Evolutionary conservation across 805 yeast genomes (phyloP).

Genomic region (Wickerhamiella spandovensis): DNA sequence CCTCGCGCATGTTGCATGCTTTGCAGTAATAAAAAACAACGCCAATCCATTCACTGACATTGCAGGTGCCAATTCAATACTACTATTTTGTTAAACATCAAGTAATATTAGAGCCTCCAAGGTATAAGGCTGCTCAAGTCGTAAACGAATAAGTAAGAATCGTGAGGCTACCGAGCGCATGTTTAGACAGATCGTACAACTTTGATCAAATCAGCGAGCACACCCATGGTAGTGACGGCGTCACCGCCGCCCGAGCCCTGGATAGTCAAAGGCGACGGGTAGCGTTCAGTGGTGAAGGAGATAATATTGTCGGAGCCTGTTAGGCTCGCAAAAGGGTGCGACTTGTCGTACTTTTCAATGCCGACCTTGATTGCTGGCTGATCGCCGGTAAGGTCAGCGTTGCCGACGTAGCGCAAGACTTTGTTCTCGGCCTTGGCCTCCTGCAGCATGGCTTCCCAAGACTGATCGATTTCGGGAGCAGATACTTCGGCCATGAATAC

Average conservation of each 20-base stretch:
- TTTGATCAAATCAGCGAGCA: slow-evolving; percentile 83
- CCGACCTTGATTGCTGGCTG: slow-evolving; percentile 62
- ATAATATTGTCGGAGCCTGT: slow-evolving; percentile 95
- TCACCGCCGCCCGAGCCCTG: slow-evolving; percentile 95
- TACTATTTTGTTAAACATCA: no score
- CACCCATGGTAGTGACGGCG: slow-evolving; percentile 73
- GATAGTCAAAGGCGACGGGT: slow-evolving; percentile 79
- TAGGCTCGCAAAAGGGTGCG: slow-evolving; percentile 87
- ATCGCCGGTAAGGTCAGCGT: slow-evolving; percentile 53
- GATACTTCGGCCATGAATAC: slow-evolving; percentile 63
- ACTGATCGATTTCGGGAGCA: slow-evolving; percentile 62
- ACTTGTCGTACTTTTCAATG: slow-evolving; percentile 64
- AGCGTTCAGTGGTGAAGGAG: slow-evolving; percentile 81
- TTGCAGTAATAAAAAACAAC: slow-evolving; percentile 87
- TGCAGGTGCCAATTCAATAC: slow-evolving; percentile 89
- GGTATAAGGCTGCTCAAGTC: no score
- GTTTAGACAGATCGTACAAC: no score
- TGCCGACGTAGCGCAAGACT: slow-evolving; percentile 88
- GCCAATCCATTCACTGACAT: slow-evolving; percentile 77
- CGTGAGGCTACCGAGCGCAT: no score
- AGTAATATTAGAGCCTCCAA: no score
- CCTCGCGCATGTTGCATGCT: slow-evolving; percentile 77
- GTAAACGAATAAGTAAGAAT: no score
- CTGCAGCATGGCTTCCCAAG: slow-evolving; percentile 60
- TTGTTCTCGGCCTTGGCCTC: slow-evolving; percentile 73